Conservation (phyloP, 2,329 filamentous ascomycete species). For the Hyphodiscus sp. region DNA sequence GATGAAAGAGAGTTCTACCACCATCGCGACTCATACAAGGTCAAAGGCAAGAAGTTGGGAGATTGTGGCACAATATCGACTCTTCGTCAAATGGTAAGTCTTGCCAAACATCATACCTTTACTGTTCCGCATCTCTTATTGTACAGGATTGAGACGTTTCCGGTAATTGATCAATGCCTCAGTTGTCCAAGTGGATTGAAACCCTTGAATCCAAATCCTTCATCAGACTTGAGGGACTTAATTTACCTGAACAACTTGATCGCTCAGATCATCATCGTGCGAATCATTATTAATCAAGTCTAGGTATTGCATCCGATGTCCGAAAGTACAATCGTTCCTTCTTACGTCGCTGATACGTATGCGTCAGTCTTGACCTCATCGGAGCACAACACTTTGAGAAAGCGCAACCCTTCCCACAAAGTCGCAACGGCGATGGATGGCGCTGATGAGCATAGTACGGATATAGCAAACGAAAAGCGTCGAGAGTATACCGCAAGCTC, state of each 20-base stretch:
- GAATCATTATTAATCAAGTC: too few species aligned
- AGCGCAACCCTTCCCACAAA: conserved; percentile 16
- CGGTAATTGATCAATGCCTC: too few species aligned
- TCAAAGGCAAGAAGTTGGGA: conserved; percentile 15
- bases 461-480: conserved; percentile 2
- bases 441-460: conserved; percentile 11
- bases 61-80: conserved; percentile 5
- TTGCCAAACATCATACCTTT: too few species aligned
- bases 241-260: too few species aligned
- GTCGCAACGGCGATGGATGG: conserved; percentile 15
- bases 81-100: too few species aligned
- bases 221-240: too few species aligned
- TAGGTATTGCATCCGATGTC: too few species aligned
- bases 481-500: conserved; percentile 11
- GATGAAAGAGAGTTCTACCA: conserved; percentile 24
- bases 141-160: too few species aligned
- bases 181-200: too few species aligned
- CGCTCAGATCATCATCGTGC: too few species aligned
- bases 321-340: neutral
- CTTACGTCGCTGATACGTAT: neutral
- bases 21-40: conserved; percentile 11
- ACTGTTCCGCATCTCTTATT: too few species aligned
- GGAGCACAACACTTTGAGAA: conserved; percentile 10
- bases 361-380: neutral
- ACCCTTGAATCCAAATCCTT: too few species aligned